A percentile compares a stretch with the other conserved stretches of the same genome.
Conservation (phyloP, 805 yeast species). For the Pachysolen tannophilus region DNA sequence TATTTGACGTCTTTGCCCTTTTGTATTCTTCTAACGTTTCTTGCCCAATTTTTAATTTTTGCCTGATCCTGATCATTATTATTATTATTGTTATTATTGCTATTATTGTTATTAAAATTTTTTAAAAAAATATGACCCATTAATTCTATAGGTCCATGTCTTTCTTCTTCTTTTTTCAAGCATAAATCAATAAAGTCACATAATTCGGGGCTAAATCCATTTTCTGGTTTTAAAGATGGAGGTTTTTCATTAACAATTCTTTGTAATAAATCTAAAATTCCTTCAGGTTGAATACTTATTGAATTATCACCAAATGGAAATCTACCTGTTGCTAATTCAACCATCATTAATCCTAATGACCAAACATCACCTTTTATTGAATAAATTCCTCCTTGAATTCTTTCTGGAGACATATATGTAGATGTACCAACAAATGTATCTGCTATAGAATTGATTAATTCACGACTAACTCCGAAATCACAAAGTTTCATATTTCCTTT, state of each 20-base stretch:
- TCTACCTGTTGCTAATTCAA: conserved; percentile 80
- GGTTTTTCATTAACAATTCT: conserved; percentile 91
- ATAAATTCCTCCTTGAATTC: conserved; percentile 91
- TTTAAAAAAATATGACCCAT: conserved; percentile 29
- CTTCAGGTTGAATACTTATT: conserved; percentile 54
- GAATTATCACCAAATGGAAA: conserved; percentile 59
- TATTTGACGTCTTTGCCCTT: conserved; percentile 28
- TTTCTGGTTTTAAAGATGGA: conserved; percentile 47
- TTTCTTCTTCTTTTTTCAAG: conserved; percentile 60
- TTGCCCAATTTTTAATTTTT: conserved; percentile 27
- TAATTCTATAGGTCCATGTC: conserved; percentile 72
- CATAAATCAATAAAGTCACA: conserved; percentile 70
- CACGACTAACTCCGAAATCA: conserved; percentile 95
- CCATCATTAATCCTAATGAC: conserved; percentile 88
- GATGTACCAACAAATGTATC: conserved; percentile 98
- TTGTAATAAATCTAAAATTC: conserved; percentile 84
- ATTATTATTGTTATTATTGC: conserved; percentile 12
- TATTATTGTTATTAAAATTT: conserved; percentile 20
- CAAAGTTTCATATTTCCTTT: conserved; percentile 85
- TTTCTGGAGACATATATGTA: conserved; percentile 95
- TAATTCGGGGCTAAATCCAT: conserved; percentile 41
- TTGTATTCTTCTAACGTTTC: conserved; percentile 27
- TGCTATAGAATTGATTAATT: conserved; percentile 86
- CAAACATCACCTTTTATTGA: conserved; percentile 96
- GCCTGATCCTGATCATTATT: conserved; percentile 16